Evolutionary conservation across 2,329 filamentous ascomycete genomes (phyloP).

Genomic region (Sarocladium strictum): DNA sequence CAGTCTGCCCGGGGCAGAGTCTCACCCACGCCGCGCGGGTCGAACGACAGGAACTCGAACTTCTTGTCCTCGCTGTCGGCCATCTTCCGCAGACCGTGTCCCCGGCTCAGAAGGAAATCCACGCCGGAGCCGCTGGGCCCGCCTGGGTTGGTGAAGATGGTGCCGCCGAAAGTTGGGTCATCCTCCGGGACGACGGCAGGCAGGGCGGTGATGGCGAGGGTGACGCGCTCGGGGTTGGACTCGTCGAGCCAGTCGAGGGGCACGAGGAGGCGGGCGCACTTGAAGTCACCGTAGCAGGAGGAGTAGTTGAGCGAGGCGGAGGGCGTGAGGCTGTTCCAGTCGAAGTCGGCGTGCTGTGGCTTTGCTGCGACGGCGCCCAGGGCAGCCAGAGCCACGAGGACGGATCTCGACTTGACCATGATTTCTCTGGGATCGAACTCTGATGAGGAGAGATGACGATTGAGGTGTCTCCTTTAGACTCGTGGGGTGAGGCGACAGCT

Average conservation of each 20-base stretch:
- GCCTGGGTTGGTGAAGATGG: conserved; percentile 39
- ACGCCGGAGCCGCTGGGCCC: conserved; percentile 38
- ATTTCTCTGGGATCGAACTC: not conserved
- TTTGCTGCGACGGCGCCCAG: not conserved
- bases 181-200: conserved; percentile 30
- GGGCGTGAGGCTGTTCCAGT: conserved; percentile 30
- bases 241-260: conserved; percentile 36
- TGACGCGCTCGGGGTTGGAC: conserved; percentile 22
- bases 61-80: conserved; percentile 23
- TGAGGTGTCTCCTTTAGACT: too few species aligned
- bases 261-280: conserved; percentile 36
- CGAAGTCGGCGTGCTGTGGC: conserved; percentile 18
- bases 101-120: conserved; percentile 18
- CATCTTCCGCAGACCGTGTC: conserved; percentile 22
- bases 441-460: too few species aligned
- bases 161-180: conserved; percentile 34
- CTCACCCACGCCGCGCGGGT: conserved; percentile 35
- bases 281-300: conserved; percentile 30
- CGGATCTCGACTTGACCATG: not conserved
- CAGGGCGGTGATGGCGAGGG: conserved; percentile 35
- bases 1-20: conserved; percentile 33
- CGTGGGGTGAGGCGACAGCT: too few species aligned
- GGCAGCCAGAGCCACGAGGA: not conserved
- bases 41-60: conserved; percentile 37
- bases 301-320: conserved; percentile 30